A percentile compares a stretch with the other conserved stretches of the same genome.
Conservation (phyloP, 257 asterid species). For the Mitragyna speciosa region DNA sequence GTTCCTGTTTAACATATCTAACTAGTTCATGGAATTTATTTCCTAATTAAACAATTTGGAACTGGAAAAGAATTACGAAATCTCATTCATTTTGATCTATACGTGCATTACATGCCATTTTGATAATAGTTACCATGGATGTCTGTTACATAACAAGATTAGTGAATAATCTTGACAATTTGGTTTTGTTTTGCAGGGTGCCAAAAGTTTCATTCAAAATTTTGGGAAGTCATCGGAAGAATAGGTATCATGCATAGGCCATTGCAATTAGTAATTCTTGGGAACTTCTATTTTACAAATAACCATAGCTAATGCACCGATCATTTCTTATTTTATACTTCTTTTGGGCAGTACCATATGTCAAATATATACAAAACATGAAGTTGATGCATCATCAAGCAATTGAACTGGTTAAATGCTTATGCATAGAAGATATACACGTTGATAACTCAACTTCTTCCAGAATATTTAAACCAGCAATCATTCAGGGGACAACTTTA, state of each 20-base stretch:
- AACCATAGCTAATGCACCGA: not conserved
- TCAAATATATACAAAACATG: conserved; percentile 25
- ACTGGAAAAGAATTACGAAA: not conserved
- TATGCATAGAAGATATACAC: conserved; percentile 25
- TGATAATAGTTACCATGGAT: too few species aligned
- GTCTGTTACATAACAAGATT: not conserved
- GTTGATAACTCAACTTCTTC: conserved; percentile 17
- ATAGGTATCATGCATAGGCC: conserved; percentile 13
- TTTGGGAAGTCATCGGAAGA: conserved; percentile 29
- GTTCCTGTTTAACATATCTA: not conserved
- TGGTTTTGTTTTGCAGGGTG: conserved; percentile 21
- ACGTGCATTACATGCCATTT: not conserved
- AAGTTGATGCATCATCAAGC: conserved; percentile 33
- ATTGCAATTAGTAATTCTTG: not conserved
- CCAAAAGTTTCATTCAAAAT: conserved; percentile 19
- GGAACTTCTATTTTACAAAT: not conserved
- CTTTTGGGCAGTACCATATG: conserved; percentile 28
- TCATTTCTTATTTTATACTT: not conserved
- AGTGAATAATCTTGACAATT: not conserved
- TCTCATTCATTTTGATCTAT: not conserved
- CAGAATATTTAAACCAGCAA: conserved; percentile 29
- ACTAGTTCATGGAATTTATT: not conserved
- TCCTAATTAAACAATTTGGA: not conserved
- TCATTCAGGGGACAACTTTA: conserved; percentile 21
- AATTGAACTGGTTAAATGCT: conserved; percentile 28